Conservation (phyloP, 352 stramenopile genomes). For the Elongisporangium anandrum region DNA sequence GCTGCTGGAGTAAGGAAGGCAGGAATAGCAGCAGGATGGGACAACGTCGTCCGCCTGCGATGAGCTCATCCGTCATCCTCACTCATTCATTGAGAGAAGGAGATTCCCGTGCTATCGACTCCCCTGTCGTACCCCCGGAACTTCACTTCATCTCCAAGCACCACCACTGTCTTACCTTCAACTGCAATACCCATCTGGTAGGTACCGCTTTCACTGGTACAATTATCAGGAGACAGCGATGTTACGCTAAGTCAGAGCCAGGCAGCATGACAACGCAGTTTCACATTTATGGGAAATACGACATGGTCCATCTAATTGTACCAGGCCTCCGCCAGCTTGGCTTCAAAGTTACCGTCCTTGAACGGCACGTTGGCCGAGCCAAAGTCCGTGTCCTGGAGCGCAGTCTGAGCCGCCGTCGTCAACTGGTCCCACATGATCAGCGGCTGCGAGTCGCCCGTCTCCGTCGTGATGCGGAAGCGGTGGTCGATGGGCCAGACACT, state of each 20-base stretch:
- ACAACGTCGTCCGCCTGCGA: neutral
- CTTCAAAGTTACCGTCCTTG: conserved; percentile 22
- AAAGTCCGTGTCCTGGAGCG: conserved; percentile 21
- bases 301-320: no score
- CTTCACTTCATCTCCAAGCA: neutral
- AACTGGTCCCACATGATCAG: conserved; percentile 23
- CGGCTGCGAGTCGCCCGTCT: conserved; percentile 13
- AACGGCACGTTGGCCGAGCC: conserved; percentile 18
- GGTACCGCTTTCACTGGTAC: no score
- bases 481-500: conserved; percentile 17
- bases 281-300: no score
- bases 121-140: neutral
- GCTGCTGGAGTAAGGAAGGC: neutral
- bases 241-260: no score
- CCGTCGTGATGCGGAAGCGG: conserved; percentile 12
- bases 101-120: neutral
- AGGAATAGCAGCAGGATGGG: neutral
- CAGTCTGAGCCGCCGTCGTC: conserved; percentile 8
- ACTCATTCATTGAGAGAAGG: neutral
- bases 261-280: no score
- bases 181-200: neutral
- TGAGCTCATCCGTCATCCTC: no score
- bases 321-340: conserved; percentile 17
- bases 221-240: no score
- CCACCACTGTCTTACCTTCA: neutral